Conservation (phyloP, 106 monocot species). For the Dactylorhiza incarnata region DNA sequence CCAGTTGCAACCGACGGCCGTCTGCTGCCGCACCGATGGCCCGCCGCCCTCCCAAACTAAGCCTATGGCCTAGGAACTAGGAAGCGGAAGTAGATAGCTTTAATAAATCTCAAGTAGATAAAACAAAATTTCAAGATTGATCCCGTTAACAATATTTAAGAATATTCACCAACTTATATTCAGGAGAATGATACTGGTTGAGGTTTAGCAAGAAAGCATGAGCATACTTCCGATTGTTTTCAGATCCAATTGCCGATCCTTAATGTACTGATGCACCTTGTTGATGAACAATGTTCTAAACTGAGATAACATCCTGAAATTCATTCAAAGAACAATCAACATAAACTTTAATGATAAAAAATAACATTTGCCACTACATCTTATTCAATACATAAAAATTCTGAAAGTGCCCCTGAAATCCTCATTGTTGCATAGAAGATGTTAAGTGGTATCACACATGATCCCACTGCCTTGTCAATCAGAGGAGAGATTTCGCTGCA, state of each 20-base stretch:
- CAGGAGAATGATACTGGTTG: constrained; percentile 40
- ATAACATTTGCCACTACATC: not conserved
- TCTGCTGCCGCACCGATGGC: too few species aligned
- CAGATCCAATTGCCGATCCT: constrained; percentile 73
- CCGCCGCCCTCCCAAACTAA: too few species aligned
- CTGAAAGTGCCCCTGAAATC: constrained; percentile 60
- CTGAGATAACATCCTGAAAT: constrained; percentile 56
- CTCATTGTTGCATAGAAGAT: constrained; percentile 76
- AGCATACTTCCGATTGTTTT: too few species aligned
- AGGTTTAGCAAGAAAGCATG: constrained; percentile 78
- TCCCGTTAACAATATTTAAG: not conserved
- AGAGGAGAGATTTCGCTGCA: constrained; percentile 83
- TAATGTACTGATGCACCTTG: constrained; percentile 88
- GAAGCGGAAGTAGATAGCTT: not conserved
- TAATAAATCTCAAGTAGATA: not conserved
- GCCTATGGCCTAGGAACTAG: constrained; percentile 44
- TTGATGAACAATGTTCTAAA: constrained; percentile 61
- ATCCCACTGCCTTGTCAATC: constrained; percentile 95
- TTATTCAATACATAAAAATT: not conserved
- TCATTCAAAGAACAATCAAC: not conserved
- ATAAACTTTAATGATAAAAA: not conserved
- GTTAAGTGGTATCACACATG: constrained; percentile 74
- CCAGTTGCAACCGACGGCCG: too few species aligned
- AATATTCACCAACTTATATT: constrained; percentile 56
- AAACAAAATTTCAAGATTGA: not conserved